Conservation (phyloP, 2,329 filamentous ascomycete genomes). For the Arthrobotrys musiformis region DNA sequence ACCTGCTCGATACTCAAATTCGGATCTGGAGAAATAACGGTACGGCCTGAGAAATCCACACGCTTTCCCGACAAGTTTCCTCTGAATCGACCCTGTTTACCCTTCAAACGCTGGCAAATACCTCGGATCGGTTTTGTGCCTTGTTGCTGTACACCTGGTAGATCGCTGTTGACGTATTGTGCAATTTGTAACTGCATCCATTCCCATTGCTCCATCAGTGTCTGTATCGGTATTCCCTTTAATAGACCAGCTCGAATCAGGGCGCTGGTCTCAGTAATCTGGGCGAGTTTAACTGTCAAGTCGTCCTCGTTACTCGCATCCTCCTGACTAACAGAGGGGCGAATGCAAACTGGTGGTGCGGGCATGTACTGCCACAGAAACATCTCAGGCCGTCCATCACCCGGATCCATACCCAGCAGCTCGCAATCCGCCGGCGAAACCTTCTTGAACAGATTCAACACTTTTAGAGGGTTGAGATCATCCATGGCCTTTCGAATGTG, state of each 20-base stretch:
- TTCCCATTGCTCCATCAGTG: conserved; percentile 98
- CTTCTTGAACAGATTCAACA: conserved; percentile 89
- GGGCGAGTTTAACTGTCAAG: conserved; percentile 93
- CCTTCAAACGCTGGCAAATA: conserved; percentile 94
- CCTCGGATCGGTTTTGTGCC: conserved; percentile 90
- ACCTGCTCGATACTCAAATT: conserved; percentile 95
- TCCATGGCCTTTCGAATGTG: conserved; percentile 92
- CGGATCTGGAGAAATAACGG: conserved; percentile 96
- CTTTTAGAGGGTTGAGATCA: conserved; percentile 87
- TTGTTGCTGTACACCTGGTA: conserved; percentile 88
- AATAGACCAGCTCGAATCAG: conserved; percentile 76
- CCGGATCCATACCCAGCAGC: conserved; percentile 85
- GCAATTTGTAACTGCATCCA: conserved; percentile 94
- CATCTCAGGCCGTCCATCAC: conserved; percentile 90
- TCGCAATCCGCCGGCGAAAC: conserved; percentile 89
- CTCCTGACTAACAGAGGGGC: conserved; percentile 93
- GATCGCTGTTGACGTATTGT: conserved; percentile 97
- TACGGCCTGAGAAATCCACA: conserved; percentile 97
- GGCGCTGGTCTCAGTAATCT: conserved; percentile 92
- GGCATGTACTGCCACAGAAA: conserved; percentile 98
- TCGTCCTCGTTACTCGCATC: conserved; percentile 95
- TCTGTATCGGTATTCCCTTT: conserved; percentile 72
- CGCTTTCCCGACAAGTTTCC: conserved; percentile 97
- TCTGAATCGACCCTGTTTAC: conserved; percentile 96
- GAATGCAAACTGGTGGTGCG: conserved; percentile 90